Evolutionary conservation across 2,329 filamentous ascomycete species (phyloP), one percentile per base, ranked within the genome.

Genomic region (Lecanoromycetidae sp.): DNA sequence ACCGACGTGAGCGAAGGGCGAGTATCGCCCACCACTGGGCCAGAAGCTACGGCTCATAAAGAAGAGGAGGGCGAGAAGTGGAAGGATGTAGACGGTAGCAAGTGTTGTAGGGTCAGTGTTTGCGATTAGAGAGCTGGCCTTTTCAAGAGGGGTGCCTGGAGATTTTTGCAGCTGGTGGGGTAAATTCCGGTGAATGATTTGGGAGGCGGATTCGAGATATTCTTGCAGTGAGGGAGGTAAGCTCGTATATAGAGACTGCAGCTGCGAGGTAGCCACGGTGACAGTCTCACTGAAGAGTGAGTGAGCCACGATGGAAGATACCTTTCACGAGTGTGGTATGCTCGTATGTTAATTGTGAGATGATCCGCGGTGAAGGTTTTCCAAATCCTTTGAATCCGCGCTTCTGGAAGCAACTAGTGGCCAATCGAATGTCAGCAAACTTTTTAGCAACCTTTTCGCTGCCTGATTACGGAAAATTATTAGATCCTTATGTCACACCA

Each of bases 261-360:
- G 49, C 51, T 66, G 66, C 30, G 61, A 57, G 51, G 63, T 58
- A 52, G 62, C 43, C 48, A 49, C 32, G 26, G 32, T 45, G 40
- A 40, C 42, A 36, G 42, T 19, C 34, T 54, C 49, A 37, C 60
- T 57, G 57, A 62, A 53, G 46, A 58, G 57, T 50, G 60, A 62
- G 44, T 62, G 59, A 57, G 62, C 58, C 53, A 63, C 54, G 57
- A 57, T 66, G 64, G 66, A 63, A 56, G n/a, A n/a, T n/a, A n/a
- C n/a, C n/a, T n/a, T n/a, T n/a, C n/a, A n/a, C n/a, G 61, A 61
- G 57, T 7, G 7, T 5, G 40, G 4, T 13, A 17, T n/a, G 23
- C n/a, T 26, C 13, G n/a, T 8, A 15, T 23, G 22, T 32, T 12
- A 15, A 22, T 9, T 44, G n/a, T 29, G n/a, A n/a, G n/a, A n/a